Conservation (phyloP, 1,284 basidiomycete genomes). For the Irpex sp. region DNA sequence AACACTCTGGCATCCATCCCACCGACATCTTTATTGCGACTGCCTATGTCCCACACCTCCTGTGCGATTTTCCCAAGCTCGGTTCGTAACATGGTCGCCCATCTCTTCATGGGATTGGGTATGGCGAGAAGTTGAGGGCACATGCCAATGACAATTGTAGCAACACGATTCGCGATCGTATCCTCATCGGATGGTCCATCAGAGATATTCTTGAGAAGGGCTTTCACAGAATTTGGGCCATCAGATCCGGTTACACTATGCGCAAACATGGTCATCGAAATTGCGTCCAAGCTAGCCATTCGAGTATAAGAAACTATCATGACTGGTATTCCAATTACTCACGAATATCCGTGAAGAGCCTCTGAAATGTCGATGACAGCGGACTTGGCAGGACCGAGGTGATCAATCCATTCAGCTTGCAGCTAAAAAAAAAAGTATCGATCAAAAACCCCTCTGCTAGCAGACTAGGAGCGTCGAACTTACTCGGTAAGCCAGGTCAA, state of each 20-base stretch:
- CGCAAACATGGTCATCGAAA: constrained; percentile 7
- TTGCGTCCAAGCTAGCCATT: not conserved
- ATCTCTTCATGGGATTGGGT: constrained; percentile 4
- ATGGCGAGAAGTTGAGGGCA: not conserved
- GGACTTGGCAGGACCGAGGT: not conserved
- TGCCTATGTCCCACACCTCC: constrained; percentile 16
- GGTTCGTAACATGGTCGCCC: constrained; percentile 13
- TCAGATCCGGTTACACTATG: not conserved
- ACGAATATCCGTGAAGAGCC: constrained; percentile 20
- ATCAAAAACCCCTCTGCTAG: not conserved
- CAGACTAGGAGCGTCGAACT: not conserved
- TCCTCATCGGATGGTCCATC: not conserved
- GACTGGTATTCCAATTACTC: not conserved
- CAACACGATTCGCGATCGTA: not conserved
- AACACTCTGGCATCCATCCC: constrained; percentile 23
- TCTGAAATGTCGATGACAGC: constrained; percentile 4
- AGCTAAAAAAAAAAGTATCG: not conserved
- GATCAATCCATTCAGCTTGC: not conserved
- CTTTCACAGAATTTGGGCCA: not conserved
- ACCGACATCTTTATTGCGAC: constrained; percentile 1
- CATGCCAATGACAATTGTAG: not conserved
- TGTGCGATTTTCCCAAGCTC: constrained; percentile 25
- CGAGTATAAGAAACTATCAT: not conserved
- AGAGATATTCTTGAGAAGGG: not conserved
- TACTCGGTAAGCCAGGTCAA: not conserved